Conservation (phyloP, 495 filamentous ascomycete species). For the Penicillium dipodomyicola region DNA sequence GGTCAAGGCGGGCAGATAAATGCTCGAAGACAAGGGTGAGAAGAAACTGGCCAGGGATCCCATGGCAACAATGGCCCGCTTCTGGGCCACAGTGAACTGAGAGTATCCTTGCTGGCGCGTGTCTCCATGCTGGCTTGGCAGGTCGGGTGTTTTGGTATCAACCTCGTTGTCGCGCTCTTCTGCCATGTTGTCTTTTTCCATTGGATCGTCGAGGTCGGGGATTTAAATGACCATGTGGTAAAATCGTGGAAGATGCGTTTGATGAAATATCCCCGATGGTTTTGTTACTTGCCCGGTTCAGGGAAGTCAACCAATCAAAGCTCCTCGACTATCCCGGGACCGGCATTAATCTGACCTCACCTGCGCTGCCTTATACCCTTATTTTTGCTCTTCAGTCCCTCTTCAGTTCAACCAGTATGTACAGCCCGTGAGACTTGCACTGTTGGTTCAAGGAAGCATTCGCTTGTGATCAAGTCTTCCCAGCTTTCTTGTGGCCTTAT, state of each 20-base stretch:
- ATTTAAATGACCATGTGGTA: conserved; percentile 8
- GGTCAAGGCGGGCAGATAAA: conserved; percentile 46
- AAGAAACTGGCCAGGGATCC: conserved; percentile 30
- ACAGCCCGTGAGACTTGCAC: neutral
- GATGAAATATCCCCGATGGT: neutral
- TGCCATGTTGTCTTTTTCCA: neutral
- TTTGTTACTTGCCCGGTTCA: conserved; percentile 3
- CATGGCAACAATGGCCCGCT: conserved; percentile 15
- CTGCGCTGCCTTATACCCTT: neutral
- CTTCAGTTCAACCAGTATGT: neutral
- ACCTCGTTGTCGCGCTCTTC: neutral
- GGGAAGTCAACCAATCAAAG: conserved; percentile 8
- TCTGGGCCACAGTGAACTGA: conserved; percentile 17
- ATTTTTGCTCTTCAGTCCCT: neutral
- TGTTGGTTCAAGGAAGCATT: neutral
- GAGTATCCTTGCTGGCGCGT: conserved; percentile 1
- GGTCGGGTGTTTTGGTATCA: neutral
- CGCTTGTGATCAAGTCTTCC: neutral
- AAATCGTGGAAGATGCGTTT: neutral
- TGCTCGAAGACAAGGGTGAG: conserved; percentile 44
- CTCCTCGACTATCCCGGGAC: conserved; percentile 4
- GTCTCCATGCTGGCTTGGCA: conserved; percentile 1
- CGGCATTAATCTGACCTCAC: conserved; percentile 2
- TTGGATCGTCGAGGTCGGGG: neutral
- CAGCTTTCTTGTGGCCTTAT: neutral